Evolutionary conservation across 2,329 filamentous ascomycete species (phyloP).

Genomic region (Botryotinia globosa): DNA sequence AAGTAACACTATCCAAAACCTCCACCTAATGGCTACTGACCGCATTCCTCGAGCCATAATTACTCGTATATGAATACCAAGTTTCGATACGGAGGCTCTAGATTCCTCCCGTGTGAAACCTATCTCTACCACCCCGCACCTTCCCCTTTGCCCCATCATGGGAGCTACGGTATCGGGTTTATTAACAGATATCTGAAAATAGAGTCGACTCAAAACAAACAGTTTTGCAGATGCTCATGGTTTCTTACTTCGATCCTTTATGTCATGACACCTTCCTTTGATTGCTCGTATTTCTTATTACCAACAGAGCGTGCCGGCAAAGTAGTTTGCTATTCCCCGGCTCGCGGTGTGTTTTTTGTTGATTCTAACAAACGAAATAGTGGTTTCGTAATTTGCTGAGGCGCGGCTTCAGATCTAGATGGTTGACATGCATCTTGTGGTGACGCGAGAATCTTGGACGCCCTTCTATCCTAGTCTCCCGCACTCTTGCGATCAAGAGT

Average conservation of each 20-base stretch:
- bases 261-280: background rate
- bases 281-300: background rate
- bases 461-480: background rate
- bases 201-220: background rate
- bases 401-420: background rate
- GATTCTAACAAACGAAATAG: background rate
- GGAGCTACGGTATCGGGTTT: background rate
- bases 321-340: background rate
- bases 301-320: background rate
- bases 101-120: background rate
- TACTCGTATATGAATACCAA: background rate
- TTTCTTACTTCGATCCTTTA: background rate
- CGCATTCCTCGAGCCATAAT: background rate
- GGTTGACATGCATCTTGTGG: slow-evolving; percentile 11
- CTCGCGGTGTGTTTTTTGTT: background rate
- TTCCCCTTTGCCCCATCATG: background rate
- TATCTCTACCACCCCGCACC: background rate
- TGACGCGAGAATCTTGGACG: background rate
- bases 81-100: background rate
- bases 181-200: background rate
- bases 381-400: background rate
- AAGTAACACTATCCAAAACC: slow-evolving; percentile 7
- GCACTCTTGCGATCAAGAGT: background rate
- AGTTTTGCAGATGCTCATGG: background rate
- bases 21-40: background rate